Evolutionary conservation across 2,329 filamentous ascomycete genomes (phyloP).

Genomic region (Exophiala sp.): DNA sequence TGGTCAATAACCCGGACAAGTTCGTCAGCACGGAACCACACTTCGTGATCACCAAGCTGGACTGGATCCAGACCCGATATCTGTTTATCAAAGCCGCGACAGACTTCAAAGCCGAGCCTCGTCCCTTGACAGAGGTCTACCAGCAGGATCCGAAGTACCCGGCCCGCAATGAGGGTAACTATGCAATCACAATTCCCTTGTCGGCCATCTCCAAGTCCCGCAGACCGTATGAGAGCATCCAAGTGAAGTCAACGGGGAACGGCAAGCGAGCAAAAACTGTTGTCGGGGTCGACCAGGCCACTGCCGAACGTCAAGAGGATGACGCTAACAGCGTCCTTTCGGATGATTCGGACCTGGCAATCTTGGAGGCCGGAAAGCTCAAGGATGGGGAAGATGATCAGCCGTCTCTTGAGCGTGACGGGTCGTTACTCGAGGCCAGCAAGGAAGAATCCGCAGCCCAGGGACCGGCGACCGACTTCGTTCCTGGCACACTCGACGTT

Average conservation of each 20-base stretch:
- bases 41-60: conserved; percentile 66
- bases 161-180: conserved; percentile 38
- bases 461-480: conserved; percentile 51
- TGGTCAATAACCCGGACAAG: conserved; percentile 64
- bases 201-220: conserved; percentile 46
- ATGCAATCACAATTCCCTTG: conserved; percentile 47
- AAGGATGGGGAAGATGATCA: background rate
- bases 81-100: conserved; percentile 55
- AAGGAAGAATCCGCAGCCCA: background rate
- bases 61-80: conserved; percentile 89
- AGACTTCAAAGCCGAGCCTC: conserved; percentile 16
- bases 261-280: conserved; percentile 21
- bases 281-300: conserved; percentile 15
- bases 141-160: conserved; percentile 33
- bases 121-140: conserved; percentile 4
- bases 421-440: background rate
- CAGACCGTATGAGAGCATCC: conserved; percentile 28
- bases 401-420: background rate
- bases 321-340: conserved; percentile 37
- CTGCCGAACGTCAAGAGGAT: conserved; percentile 19
- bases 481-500: conserved; percentile 60
- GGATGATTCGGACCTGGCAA: conserved; percentile 41
- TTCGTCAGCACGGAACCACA: conserved; percentile 55
- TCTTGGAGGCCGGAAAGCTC: conserved; percentile 33
- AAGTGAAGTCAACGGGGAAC: conserved; percentile 13